These are phyloP conservation scores for Sporothrix pseudoabietina DNA, from an alignment of 2,329 filamentous ascomycete genomes.

Conservation along the genomic window DNA sequence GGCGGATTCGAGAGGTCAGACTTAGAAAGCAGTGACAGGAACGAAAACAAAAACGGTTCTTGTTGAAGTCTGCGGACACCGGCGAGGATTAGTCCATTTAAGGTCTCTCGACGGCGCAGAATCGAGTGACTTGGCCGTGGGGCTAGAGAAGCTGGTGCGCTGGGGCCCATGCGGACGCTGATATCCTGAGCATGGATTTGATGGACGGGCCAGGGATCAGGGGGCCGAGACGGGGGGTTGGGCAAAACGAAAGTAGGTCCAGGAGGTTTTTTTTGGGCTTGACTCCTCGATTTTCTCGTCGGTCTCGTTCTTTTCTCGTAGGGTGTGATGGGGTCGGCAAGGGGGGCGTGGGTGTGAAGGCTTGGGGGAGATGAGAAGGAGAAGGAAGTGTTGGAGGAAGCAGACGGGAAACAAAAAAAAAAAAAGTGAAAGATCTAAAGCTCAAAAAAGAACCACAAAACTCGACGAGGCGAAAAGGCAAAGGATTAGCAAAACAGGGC, in stretches of 20 bases:
- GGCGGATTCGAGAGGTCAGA: slow-evolving; percentile 22
- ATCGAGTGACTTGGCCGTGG: slow-evolving; percentile 30
- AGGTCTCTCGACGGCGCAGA: slow-evolving; percentile 30
- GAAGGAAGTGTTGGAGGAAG: slow-evolving; percentile 5
- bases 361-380: slow-evolving; percentile 19
- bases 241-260: slow-evolving; percentile 12
- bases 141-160: slow-evolving; percentile 12
- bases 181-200: slow-evolving; percentile 23
- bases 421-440: neutral
- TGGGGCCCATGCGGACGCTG: slow-evolving; percentile 17
- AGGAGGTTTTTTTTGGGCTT: neutral
- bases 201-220: neutral
- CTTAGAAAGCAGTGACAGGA: slow-evolving; percentile 19
- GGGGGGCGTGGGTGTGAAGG: slow-evolving; percentile 6
- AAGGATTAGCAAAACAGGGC: neutral
- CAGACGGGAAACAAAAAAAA: neutral
- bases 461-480: neutral
- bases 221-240: slow-evolving; percentile 25
- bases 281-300: neutral
- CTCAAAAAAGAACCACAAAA: neutral
- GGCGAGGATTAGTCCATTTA: slow-evolving; percentile 35
- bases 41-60: slow-evolving; percentile 7
- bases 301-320: neutral
- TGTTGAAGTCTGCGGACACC: slow-evolving; percentile 1
- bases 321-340: slow-evolving; percentile 12